Base-by-base conservation (phyloP, 1,284 basidiomycete species). In the Stereum hirsutum region DNA sequence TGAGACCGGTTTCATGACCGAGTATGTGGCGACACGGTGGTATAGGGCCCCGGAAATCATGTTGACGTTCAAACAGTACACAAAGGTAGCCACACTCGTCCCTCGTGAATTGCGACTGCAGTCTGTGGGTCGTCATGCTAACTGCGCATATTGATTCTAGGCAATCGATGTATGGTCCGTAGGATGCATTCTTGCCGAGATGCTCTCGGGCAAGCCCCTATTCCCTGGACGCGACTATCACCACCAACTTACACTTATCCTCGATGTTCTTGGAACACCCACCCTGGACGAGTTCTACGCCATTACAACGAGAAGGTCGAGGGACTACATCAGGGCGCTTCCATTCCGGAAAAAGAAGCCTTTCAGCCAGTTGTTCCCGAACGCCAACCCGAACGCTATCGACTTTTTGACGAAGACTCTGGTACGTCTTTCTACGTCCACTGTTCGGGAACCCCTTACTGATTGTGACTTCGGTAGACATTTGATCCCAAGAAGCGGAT, bases 201-300 rank as follows among this genome's bases (percentile, higher is more conserved):
- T 98, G 93, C 70, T 98, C 5, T 87, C 81, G 3, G 89, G 92
- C 19, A 88, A 92, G 55, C 93, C 94, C 0, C 73, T 98, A 14
- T 98, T 98, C 72, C 95, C 94, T 0, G 94, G 95, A 12, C 80
- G 92, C 17, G 94, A 98, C 66, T 98, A 93, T 61, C 94, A 97
- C 63, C 89, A 97, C 56, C 94, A 98, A 55, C 75, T 97, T 23
- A 84, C 83, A 5, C 75, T 94, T 45, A 95, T 94, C 55, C 73
- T 96, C 47, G 88, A 94, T 54, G 89, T 94, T 4, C 78, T 94
- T 8, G 91, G 92, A n/a, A 95, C 92, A 12, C 91, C 92, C 0
- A 86, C 86, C 1, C 67, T 93, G 41, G 91, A 95, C 52, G 90
- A 94, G 56, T 93, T 93, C 63, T 88, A 92, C 61, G 82, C 86